Evolutionary conservation across 2,329 filamentous ascomycete species (phyloP), one percentile per base, ranked within the genome.

Genomic region (Alternaria alternata): DNA sequence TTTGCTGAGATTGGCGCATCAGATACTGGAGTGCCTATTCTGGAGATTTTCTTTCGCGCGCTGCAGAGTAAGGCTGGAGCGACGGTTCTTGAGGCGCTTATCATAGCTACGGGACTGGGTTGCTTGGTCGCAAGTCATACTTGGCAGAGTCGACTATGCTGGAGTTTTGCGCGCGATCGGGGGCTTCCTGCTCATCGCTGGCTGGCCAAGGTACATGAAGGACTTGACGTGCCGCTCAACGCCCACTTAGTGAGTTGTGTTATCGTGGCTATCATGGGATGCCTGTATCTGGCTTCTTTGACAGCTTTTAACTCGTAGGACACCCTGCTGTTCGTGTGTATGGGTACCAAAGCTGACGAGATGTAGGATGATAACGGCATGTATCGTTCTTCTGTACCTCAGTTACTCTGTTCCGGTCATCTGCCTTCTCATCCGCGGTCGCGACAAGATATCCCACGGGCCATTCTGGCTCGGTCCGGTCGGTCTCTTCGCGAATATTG

Each of bases 101-200:
- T 85, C 62, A 75, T 85, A 24, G 79, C 79, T 6, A 84, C 83
- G 0, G 82, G 82, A 1, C 67, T 84, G 51, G 81, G 82, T 16
- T 84, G 82, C 62, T 69, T 81, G 53, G 78, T 84, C 46, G 79
- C 82, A 4, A 78, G 76, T 55, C 82, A 85, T 56, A 85, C 83
- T 5, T 85, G 82, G 80, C 82, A 85, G 65, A 81, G 80, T 34
- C 78, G 84, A 1, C 75, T 85, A 7, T 82, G 80, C 59, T 86
- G 83, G 83, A 83, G 81, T 18, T 85, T 86, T 65, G 83, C 84
- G 9, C 78, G 84, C 5, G 84, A 86, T 65, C 70, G 77, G 14
- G 84, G 83, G 3, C 60, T 86, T 1, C 83, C 84, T 0, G 79
- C 77, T n/a, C 77, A 80, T 20, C 47, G 63, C 18, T 79, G 78